phyloP scores from a whole-genome alignment of 1,284 basidiomycete species.

The Singerocomus rubriflavus region DNA sequence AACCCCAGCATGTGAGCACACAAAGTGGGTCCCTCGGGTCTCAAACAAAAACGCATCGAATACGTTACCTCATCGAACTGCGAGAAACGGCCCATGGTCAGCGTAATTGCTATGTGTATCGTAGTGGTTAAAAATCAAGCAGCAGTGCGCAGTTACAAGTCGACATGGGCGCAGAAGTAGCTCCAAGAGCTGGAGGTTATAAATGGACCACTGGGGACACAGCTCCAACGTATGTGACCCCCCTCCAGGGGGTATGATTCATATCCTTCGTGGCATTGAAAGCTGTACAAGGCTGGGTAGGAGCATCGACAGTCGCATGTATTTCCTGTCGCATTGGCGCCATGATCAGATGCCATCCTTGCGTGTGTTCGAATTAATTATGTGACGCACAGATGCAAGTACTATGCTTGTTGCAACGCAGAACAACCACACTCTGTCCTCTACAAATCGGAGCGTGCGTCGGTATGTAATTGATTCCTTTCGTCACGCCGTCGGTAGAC shows the following conservation, averaged over 20 bases:
- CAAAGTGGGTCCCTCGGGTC: neutral
- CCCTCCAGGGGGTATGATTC: neutral
- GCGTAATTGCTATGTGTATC: neutral
- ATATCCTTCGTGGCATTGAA: neutral
- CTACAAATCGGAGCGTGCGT: too few species aligned
- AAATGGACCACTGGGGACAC: neutral
- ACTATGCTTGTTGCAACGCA: too few species aligned
- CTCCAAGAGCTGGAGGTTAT: neutral
- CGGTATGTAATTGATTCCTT: too few species aligned
- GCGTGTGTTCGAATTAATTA: too few species aligned
- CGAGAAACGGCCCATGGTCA: constrained; percentile 32
- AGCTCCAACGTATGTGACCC: neutral
- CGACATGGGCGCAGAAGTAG: neutral
- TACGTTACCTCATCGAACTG: constrained; percentile 38
- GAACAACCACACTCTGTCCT: too few species aligned
- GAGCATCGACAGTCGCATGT: too few species aligned
- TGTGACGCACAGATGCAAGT: too few species aligned
- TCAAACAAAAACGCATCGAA: neutral
- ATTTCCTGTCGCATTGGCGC: too few species aligned
- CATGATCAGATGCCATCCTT: too few species aligned
- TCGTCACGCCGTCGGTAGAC: too few species aligned
- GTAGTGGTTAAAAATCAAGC: constrained; percentile 13
- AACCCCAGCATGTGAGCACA: neutral
- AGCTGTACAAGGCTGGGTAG: too few species aligned
- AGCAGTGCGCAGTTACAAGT: neutral